phyloP scores from a whole-genome alignment of 306 rosid species.

The Bauhinia variegata region DNA sequence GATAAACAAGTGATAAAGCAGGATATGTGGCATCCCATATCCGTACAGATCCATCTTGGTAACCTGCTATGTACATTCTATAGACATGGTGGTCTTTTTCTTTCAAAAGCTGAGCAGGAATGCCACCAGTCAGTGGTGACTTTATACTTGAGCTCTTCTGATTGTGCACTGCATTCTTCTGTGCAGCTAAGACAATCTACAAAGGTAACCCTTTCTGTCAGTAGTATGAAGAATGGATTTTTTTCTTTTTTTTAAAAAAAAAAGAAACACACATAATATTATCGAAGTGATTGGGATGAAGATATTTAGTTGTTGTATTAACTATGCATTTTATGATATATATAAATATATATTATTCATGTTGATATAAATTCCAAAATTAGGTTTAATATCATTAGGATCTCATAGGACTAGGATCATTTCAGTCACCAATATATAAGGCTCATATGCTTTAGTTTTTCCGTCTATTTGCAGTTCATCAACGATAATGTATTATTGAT shows the following conservation, averaged over 20 bases:
- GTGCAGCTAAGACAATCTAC: slow-evolving; percentile 59
- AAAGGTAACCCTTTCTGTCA: slow-evolving; percentile 37
- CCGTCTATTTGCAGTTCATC: too few relatives aligned
- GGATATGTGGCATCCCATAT: slow-evolving; percentile 90
- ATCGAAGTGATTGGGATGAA: not conserved
- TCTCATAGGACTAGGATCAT: too few relatives aligned
- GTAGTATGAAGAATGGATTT: not conserved
- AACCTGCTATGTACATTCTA: slow-evolving; percentile 77
- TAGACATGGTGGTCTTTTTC: slow-evolving; percentile 56
- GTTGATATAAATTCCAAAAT: too few relatives aligned
- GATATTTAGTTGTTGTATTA: too few relatives aligned
- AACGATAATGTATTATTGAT: too few relatives aligned
- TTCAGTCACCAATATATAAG: too few relatives aligned
- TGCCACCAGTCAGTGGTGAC: slow-evolving; percentile 90
- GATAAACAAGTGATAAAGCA: slow-evolving; percentile 51
- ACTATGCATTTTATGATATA: too few relatives aligned
- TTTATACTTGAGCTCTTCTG: slow-evolving; percentile 37
- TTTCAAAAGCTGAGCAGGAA: slow-evolving; percentile 53
- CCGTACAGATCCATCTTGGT: slow-evolving; percentile 82
- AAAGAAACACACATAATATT: too few relatives aligned
- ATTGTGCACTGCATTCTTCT: slow-evolving; percentile 43
- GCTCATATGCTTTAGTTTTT: too few relatives aligned
- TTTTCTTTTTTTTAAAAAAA: not conserved
- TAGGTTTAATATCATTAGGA: too few relatives aligned
- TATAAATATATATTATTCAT: too few relatives aligned